phyloP scores from a whole-genome alignment of 495 filamentous ascomycete genomes.

The Cryomyces minteri region DNA sequence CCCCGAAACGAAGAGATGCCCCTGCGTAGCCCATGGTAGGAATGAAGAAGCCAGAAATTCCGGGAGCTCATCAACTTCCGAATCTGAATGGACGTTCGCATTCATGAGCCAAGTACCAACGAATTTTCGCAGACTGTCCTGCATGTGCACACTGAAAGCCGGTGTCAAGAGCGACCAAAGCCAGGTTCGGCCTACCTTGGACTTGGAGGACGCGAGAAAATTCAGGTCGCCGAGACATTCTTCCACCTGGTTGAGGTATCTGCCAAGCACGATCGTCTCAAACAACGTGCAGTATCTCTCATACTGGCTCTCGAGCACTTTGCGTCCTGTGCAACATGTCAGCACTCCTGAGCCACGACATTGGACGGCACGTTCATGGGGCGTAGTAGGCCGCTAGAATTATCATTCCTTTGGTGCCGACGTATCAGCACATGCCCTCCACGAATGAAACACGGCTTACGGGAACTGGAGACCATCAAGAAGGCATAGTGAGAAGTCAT shows the following conservation, averaged over 20 bases:
- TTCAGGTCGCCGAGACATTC: constrained; percentile 19
- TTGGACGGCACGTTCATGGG: neutral
- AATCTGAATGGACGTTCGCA: constrained; percentile 2
- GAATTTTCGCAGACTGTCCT: constrained; percentile 20
- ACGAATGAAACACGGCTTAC: too few relatives aligned
- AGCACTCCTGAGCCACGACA: neutral
- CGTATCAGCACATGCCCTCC: too few relatives aligned
- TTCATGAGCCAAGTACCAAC: constrained; percentile 19
- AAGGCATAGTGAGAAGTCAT: too few relatives aligned
- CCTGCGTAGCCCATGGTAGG: constrained; percentile 22
- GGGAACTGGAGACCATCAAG: too few relatives aligned
- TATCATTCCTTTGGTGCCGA: too few relatives aligned
- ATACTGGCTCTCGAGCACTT: constrained; percentile 6
- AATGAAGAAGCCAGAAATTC: constrained; percentile 12
- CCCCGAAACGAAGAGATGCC: constrained; percentile 16
- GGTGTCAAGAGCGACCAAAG: constrained; percentile 12
- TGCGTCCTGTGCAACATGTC: neutral
- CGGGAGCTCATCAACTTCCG: constrained; percentile 1
- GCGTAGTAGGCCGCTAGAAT: neutral
- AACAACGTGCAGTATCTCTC: constrained; percentile 18
- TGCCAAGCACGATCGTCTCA: constrained; percentile 20
- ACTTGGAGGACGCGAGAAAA: constrained; percentile 7
- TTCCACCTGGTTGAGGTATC: constrained; percentile 23
- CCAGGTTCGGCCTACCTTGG: constrained; percentile 7
- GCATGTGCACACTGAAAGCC: constrained; percentile 12